A percentile compares a stretch with the other conserved stretches of the same genome.
phyloP scores from a whole-genome alignment of 352 stramenopile species.

The Phytopythium kandeliae region DNA sequence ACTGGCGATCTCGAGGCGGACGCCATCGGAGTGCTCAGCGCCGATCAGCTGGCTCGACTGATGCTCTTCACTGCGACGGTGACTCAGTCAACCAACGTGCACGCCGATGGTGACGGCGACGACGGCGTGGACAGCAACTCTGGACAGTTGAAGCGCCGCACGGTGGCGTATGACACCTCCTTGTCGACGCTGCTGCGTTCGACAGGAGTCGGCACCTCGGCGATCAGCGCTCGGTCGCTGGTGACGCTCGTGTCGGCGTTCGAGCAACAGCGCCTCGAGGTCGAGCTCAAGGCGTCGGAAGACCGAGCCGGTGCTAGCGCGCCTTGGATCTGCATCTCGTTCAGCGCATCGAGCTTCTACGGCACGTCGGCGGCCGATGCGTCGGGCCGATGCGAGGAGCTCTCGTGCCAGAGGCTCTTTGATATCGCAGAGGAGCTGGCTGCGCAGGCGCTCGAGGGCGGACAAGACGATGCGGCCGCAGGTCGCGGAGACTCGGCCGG shows the following conservation, averaged over 20 bases:
- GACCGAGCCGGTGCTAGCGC: background rate
- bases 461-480: background rate
- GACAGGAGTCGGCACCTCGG: background rate
- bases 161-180: background rate
- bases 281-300: background rate
- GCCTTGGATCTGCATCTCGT: background rate
- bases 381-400: conserved; percentile 2
- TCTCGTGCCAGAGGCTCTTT: conserved; percentile 20
- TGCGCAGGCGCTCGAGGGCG: conserved; percentile 7
- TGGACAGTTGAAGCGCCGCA: background rate
- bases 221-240: background rate
- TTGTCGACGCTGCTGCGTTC: background rate
- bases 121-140: background rate
- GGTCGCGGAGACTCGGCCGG: background rate
- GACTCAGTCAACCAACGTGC: background rate
- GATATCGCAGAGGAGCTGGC: background rate
- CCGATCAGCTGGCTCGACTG: conserved; percentile 32
- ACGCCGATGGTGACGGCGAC: no score
- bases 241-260: conserved; percentile 6
- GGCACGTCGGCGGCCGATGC: background rate
- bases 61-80: conserved; percentile 30
- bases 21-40: conserved; percentile 9
- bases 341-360: conserved; percentile 9
- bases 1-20: conserved; percentile 4
- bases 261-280: conserved; percentile 4